Evolutionary conservation across 176 grass and related monocot genomes (phyloP), one percentile per base, ranked within the genome.

Genomic region (Rhipidocladum racemiflorum): DNA sequence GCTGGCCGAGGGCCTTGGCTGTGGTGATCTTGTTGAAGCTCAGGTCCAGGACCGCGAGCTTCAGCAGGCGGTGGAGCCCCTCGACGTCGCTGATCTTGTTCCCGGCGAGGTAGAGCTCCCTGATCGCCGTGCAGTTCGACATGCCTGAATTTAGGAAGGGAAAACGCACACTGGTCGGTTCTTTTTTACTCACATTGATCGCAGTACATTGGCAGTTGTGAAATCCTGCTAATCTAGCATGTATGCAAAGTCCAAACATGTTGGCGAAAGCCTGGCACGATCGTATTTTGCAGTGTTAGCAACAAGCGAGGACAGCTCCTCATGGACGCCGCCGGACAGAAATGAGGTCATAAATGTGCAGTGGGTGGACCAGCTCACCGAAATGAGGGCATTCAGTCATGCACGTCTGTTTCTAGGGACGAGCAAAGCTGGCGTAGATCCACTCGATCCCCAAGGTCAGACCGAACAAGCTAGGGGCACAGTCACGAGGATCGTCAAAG

Each of bases 11-110:
- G 14, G 87, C 91, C 85, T 78, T 99, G 38, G 93, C 39, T 21
- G 93, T 99, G 8, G 87, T 99, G 67, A 99, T 78, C 83, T 78
- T 87, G 79, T 93, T 96, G 89, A 90, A 93, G 84, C 97, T 92
- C 67, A 96, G 57, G 80, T 99, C 97, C 29, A 99, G 85, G 5
- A 96, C 83, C 0, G 87, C 83, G 6, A 99, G 80, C 87, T 96
- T 99, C 7, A 93, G 91, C 72, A 96, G 89, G 1, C 92, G 89
- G 87, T 99, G 93, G 10, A 99, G 88, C 1, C 97, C 97, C 45
- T 99, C 97, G 12, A 93, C 93, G 34, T 91, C 89, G 46, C 97
- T 90, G 67, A 99, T 92, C 91, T 95, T 96, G 82, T 99, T 99
- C 38, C 97, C 97, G 51, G 89, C 89, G 16, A 99, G 91, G 85